These are phyloP conservation scores for Cunninghamia lanceolata DNA, from an alignment of 75 land plant genomes.

Conservation along the genomic window DNA sequence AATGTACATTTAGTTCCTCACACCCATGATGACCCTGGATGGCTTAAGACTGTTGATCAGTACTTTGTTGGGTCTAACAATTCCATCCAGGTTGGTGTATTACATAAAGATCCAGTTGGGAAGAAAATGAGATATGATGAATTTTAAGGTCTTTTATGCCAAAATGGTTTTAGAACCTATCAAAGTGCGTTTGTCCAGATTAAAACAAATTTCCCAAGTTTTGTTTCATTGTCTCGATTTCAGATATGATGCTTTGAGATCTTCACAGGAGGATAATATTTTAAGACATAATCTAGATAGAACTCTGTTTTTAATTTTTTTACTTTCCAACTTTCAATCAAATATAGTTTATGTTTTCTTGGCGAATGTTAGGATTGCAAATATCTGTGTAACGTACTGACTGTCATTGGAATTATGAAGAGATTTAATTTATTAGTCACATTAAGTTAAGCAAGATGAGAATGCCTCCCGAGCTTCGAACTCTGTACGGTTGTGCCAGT, in stretches of 20 bases:
- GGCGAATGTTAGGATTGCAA: background rate
- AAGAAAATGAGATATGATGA: background rate
- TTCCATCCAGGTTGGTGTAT: constrained; percentile 58
- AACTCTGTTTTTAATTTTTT: background rate
- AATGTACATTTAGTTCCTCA: constrained; percentile 88
- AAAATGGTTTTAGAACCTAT: background rate
- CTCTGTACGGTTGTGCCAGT: background rate
- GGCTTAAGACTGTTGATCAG: constrained; percentile 89
- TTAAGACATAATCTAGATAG: background rate
- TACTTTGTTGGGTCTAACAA: constrained; percentile 81
- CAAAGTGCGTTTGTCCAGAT: background rate
- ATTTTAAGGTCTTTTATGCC: background rate
- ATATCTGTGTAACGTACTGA: background rate
- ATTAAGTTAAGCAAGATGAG: background rate
- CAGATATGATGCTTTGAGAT: too few relatives aligned
- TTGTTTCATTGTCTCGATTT: background rate
- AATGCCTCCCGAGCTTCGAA: background rate
- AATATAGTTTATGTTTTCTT: background rate
- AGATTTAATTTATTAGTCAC: background rate
- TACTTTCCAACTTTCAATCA: background rate
- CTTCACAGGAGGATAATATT: background rate
- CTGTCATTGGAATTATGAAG: background rate
- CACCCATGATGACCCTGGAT: constrained; percentile 80
- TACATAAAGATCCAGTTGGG: background rate
- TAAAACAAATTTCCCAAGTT: background rate